Percentiles rank a stretch among this genome's conserved stretches.
Evolutionary conservation across 805 yeast genomes (phyloP).

Genomic region (Saccharomycopsis javanensis): DNA sequence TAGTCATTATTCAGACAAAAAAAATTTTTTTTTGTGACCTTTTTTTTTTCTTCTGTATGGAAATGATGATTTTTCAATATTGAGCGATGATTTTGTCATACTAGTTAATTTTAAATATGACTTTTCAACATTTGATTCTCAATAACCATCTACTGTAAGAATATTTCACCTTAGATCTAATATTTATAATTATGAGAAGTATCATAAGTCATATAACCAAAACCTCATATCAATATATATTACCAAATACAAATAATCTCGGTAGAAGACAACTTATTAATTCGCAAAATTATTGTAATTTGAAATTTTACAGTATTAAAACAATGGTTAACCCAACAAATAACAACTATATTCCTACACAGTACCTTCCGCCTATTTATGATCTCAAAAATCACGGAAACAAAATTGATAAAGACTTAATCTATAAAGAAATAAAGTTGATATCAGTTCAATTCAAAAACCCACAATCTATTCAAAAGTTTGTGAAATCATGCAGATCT

Average conservation of each 20-base stretch:
- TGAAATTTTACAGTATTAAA: background rate
- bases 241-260: no score
- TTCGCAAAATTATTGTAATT: no score
- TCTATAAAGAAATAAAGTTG: slow-evolving; percentile 45
- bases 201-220: no score
- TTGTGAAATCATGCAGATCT: slow-evolving; percentile 38
- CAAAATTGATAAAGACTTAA: slow-evolving; percentile 55
- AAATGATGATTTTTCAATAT: background rate
- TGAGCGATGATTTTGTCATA: background rate
- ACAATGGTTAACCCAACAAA: background rate
- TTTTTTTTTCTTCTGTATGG: background rate
- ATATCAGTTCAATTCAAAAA: slow-evolving; percentile 65
- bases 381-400: slow-evolving; percentile 30
- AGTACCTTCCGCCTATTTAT: slow-evolving; percentile 54
- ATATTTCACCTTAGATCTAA: background rate
- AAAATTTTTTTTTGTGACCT: background rate
- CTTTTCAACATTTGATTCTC: background rate
- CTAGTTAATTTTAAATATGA: background rate
- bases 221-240: no score
- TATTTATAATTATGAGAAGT: background rate
- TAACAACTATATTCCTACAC: slow-evolving; percentile 14
- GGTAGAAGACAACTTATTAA: no score
- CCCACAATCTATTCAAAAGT: slow-evolving; percentile 47
- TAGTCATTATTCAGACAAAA: no score
- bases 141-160: background rate